phyloP scores from a whole-genome alignment of 192 early-diverging fungal genomes.

The Radiomyces spectabilis region DNA sequence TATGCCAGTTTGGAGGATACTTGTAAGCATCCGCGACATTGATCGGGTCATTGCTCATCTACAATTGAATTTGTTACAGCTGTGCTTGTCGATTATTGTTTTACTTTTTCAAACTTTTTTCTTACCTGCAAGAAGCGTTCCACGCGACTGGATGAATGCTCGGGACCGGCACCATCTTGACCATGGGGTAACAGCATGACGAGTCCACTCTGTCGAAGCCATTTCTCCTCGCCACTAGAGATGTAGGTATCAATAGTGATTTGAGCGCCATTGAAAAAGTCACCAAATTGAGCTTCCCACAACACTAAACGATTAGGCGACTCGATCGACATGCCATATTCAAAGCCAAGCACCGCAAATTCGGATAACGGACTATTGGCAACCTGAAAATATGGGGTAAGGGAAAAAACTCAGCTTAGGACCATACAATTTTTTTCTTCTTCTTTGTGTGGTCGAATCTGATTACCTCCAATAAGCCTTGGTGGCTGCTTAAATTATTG shows the following conservation, averaged over 20 bases:
- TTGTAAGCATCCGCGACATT: conserved; percentile 41
- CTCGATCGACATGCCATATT: conserved; percentile 91
- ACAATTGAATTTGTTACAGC: neutral
- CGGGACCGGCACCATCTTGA: conserved; percentile 92
- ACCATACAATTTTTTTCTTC: no score
- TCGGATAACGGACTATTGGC: conserved; percentile 90
- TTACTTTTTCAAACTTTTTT: neutral
- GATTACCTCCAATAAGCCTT: conserved; percentile 31
- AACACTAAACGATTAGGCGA: conserved; percentile 80
- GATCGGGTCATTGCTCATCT: conserved; percentile 75
- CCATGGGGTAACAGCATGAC: conserved; percentile 94
- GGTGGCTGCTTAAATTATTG: conserved; percentile 43
- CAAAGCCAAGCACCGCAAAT: conserved; percentile 93
- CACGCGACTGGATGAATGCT: conserved; percentile 86
- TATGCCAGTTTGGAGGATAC: conserved; percentile 88
- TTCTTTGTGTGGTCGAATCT: neutral
- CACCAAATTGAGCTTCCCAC: conserved; percentile 99
- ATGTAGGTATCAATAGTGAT: conserved; percentile 93
- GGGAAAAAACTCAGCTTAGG: no score
- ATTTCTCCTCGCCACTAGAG: conserved; percentile 84
- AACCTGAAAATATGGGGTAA: conserved; percentile 57
- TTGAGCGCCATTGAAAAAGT: conserved; percentile 95
- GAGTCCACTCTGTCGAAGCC: conserved; percentile 86
- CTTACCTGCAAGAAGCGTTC: conserved; percentile 88
- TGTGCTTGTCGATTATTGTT: no score